Conservation (phyloP, 176 grass and related monocot genomes). For the Zoysia japonica region DNA sequence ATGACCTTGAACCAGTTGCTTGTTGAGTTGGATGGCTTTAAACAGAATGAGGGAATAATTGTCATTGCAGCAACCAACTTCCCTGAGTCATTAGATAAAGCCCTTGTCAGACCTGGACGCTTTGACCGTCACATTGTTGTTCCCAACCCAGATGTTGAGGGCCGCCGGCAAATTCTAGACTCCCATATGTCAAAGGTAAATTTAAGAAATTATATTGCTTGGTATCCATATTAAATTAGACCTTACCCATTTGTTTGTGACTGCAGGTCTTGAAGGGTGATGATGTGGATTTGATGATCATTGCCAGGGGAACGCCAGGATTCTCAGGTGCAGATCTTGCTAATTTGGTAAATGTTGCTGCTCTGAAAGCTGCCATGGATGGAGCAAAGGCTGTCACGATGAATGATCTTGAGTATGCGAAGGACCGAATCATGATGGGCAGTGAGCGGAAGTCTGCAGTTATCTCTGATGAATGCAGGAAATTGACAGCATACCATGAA, state of each 20-base stretch:
- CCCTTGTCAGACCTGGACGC: constrained; percentile 92
- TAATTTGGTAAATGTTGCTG: constrained; percentile 90
- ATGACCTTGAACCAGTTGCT: constrained; percentile 99
- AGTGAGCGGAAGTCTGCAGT: constrained; percentile 92
- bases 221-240: constrained; percentile 24
- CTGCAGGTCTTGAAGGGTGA: constrained; percentile 79
- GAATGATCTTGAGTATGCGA: constrained; percentile 88
- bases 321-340: constrained; percentile 98
- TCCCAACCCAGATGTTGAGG: constrained; percentile 98
- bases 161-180: constrained; percentile 88
- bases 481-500: constrained; percentile 90
- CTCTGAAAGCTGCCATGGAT: constrained; percentile 94
- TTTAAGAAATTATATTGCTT: constrained; percentile 10
- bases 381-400: constrained; percentile 83
- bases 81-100: constrained; percentile 93
- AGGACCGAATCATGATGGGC: constrained; percentile 96
- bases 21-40: constrained; percentile 97
- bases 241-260: constrained; percentile 26
- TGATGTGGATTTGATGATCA: constrained; percentile 91
- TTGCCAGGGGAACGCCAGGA: constrained; percentile 91
- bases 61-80: constrained; percentile 98
- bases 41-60: constrained; percentile 99
- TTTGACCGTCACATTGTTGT: constrained; percentile 97
- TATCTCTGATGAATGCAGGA: constrained; percentile 76
- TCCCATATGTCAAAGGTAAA: constrained; percentile 92